Evolutionary conservation across 108 stramenopile species (phyloP).

Genomic region (Schizochytrium sp.): DNA sequence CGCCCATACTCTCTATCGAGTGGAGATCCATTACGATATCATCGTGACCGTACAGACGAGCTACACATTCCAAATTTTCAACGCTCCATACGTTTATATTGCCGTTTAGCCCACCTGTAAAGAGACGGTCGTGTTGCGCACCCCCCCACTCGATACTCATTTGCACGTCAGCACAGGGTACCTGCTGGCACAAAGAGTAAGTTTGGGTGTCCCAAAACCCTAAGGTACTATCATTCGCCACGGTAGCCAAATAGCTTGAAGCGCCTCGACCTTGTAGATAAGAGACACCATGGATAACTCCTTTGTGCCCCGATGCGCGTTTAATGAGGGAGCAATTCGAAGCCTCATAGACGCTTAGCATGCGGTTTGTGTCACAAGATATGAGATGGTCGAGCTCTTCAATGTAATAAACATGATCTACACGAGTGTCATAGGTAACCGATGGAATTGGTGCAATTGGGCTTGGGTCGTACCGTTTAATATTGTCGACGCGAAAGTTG

Average conservation of each 20-base stretch:
- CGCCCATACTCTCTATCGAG: conserved; percentile 69
- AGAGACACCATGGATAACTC: not conserved
- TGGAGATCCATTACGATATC: conserved; percentile 76
- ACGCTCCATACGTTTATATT: conserved; percentile 72
- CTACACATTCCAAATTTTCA: conserved; percentile 61
- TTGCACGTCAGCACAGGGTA: conserved; percentile 69
- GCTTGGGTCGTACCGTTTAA: conserved; percentile 44
- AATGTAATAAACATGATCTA: conserved; percentile 46
- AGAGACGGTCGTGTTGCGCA: conserved; percentile 67
- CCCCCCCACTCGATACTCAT: conserved; percentile 73
- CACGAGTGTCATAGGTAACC: conserved; percentile 29
- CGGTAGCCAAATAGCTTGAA: conserved; percentile 56
- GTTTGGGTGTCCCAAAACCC: conserved; percentile 53
- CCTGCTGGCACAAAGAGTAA: conserved; percentile 10
- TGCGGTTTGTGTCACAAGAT: conserved; percentile 39
- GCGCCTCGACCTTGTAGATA: conserved; percentile 30
- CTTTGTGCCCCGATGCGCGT: conserved; percentile 43
- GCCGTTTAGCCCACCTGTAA: conserved; percentile 69
- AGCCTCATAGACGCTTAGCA: conserved; percentile 55
- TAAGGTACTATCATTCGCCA: conserved; percentile 45
- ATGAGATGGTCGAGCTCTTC: conserved; percentile 40
- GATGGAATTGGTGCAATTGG: conserved; percentile 12
- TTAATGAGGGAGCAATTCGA: not conserved
- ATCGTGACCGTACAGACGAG: conserved; percentile 70
- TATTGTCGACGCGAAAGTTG: conserved; percentile 54